Base-by-base conservation (phyloP, 2,329 filamentous ascomycete species). In the Shiraia bambusicola region DNA sequence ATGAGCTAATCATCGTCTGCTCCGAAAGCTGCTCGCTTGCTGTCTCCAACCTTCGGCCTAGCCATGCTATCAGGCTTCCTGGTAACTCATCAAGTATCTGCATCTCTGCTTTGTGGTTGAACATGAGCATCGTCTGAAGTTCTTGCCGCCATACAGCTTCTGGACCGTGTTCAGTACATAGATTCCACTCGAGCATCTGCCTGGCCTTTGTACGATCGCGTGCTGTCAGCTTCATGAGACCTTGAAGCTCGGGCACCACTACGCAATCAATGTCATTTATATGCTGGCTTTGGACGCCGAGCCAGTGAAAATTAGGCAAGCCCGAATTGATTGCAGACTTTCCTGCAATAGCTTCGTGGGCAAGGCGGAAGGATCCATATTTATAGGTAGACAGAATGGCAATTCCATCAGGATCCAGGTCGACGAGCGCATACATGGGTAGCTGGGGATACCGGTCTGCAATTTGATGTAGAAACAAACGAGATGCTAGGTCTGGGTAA, bases 21-120 rank as follows among this genome's bases (percentile, higher is more conserved):
- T 34, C 34, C 10, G 25, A 8, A 12, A 16, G 19, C 15, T 26
- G 27, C 14, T 38, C 45, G 10, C 34, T 28, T 34, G 44, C 34
- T 37, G 44, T 24, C 39, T 40, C 37, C 15, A 69, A 50, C 45
- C 58, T 40, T 8, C 40, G 34, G 37, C 43, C 44, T 45, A 70
- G 28, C 61, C 68, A 69, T 22, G 50, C 40, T 19, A 58, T 54
- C 19, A 70, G 33, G 7, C 67, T 65, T 14, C 58, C 58, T 7
- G 56, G 44, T 15, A 54, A 30, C 43, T 66, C 63, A 26, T 87
- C 83, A 6, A 88, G 67, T 13, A 82, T 77, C 57, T 93, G 86
- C 36, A 92, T 87, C 60, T 93, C 88, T 0, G 84, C 85, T 58
- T 92, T 93, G 34, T 83, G 56, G 37, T 86, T 85, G 36, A 91